Conservation (phyloP, 176 grass and related monocot species). For the Aegilops speltoides region DNA sequence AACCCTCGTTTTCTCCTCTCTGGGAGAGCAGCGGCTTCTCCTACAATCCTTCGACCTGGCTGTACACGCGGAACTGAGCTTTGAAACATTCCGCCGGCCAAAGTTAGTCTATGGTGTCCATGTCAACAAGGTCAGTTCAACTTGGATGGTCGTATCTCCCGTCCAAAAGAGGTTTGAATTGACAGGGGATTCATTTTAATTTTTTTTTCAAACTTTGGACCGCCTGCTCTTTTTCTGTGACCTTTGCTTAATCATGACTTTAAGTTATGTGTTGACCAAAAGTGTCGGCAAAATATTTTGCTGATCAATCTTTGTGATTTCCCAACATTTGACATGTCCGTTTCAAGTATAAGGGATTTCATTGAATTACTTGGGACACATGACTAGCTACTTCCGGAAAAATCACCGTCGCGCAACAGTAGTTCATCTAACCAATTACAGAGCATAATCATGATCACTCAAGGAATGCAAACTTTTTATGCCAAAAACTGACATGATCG, state of each 20-base stretch:
- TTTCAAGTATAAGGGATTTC: background rate
- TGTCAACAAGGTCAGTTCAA: conserved; percentile 22
- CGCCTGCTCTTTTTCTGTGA: conserved; percentile 14
- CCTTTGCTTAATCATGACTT: conserved; percentile 16
- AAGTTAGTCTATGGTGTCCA: conserved; percentile 17
- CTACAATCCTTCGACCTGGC: conserved; percentile 29
- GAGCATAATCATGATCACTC: background rate
- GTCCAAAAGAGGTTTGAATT: background rate
- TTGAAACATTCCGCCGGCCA: conserved; percentile 18
- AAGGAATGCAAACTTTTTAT: background rate
- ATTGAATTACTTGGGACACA: background rate
- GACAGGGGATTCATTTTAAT: background rate
- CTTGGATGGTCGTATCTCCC: conserved; percentile 29
- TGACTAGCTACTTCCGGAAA: background rate
- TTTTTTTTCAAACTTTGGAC: conserved; percentile 47
- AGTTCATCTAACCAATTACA: background rate
- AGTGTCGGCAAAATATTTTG: conserved; percentile 14
- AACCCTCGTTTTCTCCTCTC: conserved; percentile 32
- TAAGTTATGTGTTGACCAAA: conserved; percentile 34
- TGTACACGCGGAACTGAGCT: conserved; percentile 1
- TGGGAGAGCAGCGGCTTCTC: conserved; percentile 7
- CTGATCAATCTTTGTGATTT: background rate
- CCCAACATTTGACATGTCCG: background rate
- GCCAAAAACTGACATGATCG: background rate
- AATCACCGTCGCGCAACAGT: background rate